Percentiles rank a stretch among this genome's conserved stretches.
Conservation (phyloP, 169 alveolate species). For the Cryptosporidium bovis region DNA sequence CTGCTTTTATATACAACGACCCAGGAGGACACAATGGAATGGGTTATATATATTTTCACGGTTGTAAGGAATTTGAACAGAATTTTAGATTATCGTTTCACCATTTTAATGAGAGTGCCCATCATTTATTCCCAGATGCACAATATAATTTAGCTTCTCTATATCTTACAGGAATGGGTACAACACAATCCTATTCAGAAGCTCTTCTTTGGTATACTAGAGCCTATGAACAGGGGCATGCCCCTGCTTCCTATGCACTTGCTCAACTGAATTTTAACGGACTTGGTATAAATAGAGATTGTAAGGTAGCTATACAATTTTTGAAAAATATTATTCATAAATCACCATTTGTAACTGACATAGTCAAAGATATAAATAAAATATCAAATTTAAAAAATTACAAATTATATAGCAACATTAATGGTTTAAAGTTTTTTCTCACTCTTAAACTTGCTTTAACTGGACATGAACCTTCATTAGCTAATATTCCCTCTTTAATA, state of each 20-base stretch:
- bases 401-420: not conserved
- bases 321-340: constrained; percentile 1
- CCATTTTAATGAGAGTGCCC: constrained; percentile 72
- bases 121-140: constrained; percentile 66
- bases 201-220: constrained; percentile 67
- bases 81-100: constrained; percentile 56
- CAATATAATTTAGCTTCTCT: constrained; percentile 63
- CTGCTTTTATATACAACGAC: constrained; percentile 61
- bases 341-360: not conserved
- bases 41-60: constrained; percentile 74
- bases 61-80: constrained; percentile 40
- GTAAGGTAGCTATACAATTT: constrained; percentile 41
- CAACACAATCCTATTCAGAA: constrained; percentile 54
- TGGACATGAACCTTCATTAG: constrained; percentile 49
- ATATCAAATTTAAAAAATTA: not conserved
- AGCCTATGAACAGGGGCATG: constrained; percentile 72
- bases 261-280: constrained; percentile 58
- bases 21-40: constrained; percentile 74
- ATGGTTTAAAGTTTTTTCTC: constrained; percentile 5
- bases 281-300: constrained; percentile 53
- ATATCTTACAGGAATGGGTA: constrained; percentile 69
- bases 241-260: constrained; percentile 70
- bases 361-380: not conserved
- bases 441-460: constrained; percentile 46
- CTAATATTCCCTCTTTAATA: constrained; percentile 34